Evolutionary conservation across 1,284 basidiomycete species (phyloP), one percentile per base, ranked within the genome.

Genomic region (Mycena citricolor): DNA sequence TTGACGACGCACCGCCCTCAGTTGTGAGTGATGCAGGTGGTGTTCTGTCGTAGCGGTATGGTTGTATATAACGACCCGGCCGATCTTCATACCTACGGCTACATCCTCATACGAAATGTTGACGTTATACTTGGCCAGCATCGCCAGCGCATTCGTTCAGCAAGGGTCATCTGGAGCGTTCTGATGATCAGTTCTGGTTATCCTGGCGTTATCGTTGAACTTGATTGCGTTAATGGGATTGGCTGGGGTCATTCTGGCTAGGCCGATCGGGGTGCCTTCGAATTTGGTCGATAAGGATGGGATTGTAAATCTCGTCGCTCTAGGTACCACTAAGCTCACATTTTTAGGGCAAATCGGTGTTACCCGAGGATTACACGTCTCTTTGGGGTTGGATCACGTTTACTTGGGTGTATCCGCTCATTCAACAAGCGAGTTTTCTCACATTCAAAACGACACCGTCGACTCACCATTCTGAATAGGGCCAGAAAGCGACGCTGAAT

Each of bases 301-400:
- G 13, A 77, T 81, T 48, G 80, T 81, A 54, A 57, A 75, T 64
- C 16, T 29, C 10, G 4, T 21, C 39, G 34, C 38, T 25, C 22
- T 25, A 39, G 6, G 23, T 32, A 5, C 35, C 44, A 26, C 14
- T 26, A 7, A 30, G 17, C 16, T 16, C 36, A 42, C 26, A 36
- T 35, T 30, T 47, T 28, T 39, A 83, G 81, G 79, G 78, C 7
- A 57, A 64, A 42, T 61, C 72, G n/a, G 57, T 83, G 30, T 70
- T 76, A 0, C 79, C 79, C 0, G 91, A 94, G 60, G 90, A 93
- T 58, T 82, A 83, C 52, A 85, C 86, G 4, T 74, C 81, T 0
- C 69, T 94, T 1, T 83, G 76, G 66, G 74, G 79, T 5, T 92
- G 90, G 86, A 65, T 86, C n/a, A 81, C 84, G 0, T 94, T 93